Evolutionary conservation across 352 stramenopile genomes (phyloP).

Genomic region (Nothophytophthora sp.): DNA sequence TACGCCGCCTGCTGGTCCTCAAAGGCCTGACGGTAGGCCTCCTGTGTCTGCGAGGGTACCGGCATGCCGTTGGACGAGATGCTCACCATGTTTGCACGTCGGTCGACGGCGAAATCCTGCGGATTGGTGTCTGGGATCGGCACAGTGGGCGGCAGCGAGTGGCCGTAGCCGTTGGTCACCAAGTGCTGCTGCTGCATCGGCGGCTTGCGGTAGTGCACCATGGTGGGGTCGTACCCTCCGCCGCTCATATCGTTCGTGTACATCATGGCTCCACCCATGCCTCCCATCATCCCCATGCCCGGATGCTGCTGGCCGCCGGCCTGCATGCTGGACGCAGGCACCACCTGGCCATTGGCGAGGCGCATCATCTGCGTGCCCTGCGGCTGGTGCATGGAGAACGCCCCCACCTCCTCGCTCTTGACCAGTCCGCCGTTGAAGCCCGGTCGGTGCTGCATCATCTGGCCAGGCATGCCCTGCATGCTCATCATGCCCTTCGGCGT

Average conservation of each 20-base stretch:
- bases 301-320: conserved; percentile 20
- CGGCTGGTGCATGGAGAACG: conserved; percentile 53
- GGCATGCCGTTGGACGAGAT: conserved; percentile 34
- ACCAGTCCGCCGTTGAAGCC: conserved; percentile 54
- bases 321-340: conserved; percentile 25
- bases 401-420: conserved; percentile 66
- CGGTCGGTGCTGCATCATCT: conserved; percentile 25
- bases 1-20: conserved; percentile 15
- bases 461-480: conserved; percentile 25
- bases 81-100: conserved; percentile 41
- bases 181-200: conserved; percentile 32
- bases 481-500: conserved; percentile 26
- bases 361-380: conserved; percentile 35
- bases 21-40: conserved; percentile 32
- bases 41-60: conserved; percentile 14
- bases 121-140: conserved; percentile 15
- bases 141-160: conserved; percentile 33
- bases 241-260: conserved; percentile 47
- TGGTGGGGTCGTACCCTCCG: conserved; percentile 50
- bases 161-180: conserved; percentile 41
- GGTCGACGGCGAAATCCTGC: conserved; percentile 46
- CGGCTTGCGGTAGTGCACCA: conserved; percentile 51
- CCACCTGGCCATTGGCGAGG: conserved; percentile 34
- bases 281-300: conserved; percentile 14
- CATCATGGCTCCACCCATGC: conserved; percentile 33